Evolutionary conservation across 805 yeast species (phyloP).

Genomic region (Jamesozyma gamospora): DNA sequence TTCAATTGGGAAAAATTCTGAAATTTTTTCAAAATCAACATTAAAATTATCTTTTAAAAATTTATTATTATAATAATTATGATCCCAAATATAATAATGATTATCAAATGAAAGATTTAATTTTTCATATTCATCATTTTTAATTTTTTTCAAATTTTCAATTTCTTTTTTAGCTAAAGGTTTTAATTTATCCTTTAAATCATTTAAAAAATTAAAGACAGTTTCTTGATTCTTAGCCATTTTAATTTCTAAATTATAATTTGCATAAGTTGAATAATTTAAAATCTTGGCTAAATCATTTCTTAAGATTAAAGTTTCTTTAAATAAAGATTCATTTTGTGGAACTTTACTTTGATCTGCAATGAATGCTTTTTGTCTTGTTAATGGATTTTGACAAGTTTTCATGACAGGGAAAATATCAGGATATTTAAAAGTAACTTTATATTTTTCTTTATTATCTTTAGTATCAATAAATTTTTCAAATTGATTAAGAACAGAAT

Average conservation of each 20-base stretch:
- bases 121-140: constrained; percentile 40
- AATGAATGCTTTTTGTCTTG: constrained; percentile 55
- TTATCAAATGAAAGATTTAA: constrained; percentile 36
- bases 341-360: constrained; percentile 63
- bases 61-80: constrained; percentile 52
- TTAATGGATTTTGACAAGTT: constrained; percentile 51
- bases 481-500: constrained; percentile 48
- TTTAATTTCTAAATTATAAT: constrained; percentile 61
- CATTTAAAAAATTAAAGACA: constrained; percentile 53
- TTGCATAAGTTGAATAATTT: constrained; percentile 62
- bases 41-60: constrained; percentile 57
- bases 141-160: constrained; percentile 39
- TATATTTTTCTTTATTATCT: constrained; percentile 36
- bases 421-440: constrained; percentile 75
- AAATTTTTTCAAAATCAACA: constrained; percentile 60
- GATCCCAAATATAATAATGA: constrained; percentile 61
- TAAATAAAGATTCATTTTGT: constrained; percentile 51
- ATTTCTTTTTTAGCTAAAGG: constrained; percentile 53
- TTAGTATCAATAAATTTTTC: constrained; percentile 33
- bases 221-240: constrained; percentile 65
- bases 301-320: constrained; percentile 52
- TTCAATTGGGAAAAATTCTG: constrained; percentile 71
- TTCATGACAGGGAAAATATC: constrained; percentile 71
- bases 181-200: constrained; percentile 46
- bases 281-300: constrained; percentile 49